Conservation (phyloP, 2,329 filamentous ascomycete genomes). For the Ceratocystis alfenasii region DNA sequence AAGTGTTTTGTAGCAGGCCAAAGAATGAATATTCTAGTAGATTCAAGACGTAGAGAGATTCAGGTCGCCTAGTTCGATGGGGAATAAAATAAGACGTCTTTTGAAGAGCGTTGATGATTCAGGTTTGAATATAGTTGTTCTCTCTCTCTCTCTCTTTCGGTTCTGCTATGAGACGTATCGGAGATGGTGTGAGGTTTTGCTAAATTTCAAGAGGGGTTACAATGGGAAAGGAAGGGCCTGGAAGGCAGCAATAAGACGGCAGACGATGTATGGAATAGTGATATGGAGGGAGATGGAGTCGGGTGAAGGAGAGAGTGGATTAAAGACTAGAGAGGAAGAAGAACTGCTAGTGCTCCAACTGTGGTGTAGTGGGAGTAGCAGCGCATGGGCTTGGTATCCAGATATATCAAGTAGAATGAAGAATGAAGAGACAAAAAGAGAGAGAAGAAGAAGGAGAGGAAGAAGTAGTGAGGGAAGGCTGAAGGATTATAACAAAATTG, state of each 20-base stretch:
- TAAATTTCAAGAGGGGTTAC: not conserved
- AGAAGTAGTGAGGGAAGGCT: constrained; percentile 12
- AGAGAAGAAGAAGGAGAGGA: constrained; percentile 7
- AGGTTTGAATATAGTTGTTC: not conserved
- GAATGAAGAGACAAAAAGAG: not conserved
- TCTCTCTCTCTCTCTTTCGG: not conserved
- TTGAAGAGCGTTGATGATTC: not conserved
- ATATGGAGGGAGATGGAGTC: not conserved
- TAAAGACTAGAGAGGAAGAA: not conserved
- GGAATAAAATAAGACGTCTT: not conserved
- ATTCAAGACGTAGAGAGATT: not conserved
- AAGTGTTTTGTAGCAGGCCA: not conserved
- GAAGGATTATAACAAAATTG: constrained; percentile 15
- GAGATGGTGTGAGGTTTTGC: not conserved
- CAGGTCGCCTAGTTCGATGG: not conserved
- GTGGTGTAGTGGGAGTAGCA: not conserved
- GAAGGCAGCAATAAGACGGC: not conserved
- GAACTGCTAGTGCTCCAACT: not conserved
- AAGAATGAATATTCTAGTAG: not conserved
- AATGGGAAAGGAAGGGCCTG: not conserved
- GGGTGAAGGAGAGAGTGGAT: not conserved
- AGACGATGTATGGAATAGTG: not conserved
- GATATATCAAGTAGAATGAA: constrained; percentile 10
- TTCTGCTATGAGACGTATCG: not conserved
- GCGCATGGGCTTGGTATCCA: not conserved